Evolutionary conservation across 2,329 filamentous ascomycete species (phyloP).

Genomic region (Fusarium subglutinans): DNA sequence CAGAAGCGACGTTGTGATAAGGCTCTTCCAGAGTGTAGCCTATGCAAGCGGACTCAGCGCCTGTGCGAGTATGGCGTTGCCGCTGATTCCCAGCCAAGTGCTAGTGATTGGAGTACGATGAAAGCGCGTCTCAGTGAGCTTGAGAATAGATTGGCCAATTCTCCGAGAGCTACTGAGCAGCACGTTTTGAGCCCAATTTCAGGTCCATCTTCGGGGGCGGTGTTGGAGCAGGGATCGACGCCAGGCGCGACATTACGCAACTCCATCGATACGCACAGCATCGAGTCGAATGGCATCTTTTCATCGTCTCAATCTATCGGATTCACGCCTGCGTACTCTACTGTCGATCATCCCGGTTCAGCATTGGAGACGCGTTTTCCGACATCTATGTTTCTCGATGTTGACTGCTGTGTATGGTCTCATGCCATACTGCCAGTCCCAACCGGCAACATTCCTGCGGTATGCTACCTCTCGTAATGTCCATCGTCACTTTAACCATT

Average conservation of each 20-base stretch:
- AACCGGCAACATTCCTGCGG: not conserved
- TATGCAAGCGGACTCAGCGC: not conserved
- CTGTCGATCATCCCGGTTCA: fast-evolving
- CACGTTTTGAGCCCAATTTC: not conserved
- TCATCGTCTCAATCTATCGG: not conserved
- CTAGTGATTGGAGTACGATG: not conserved
- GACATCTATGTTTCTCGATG: not conserved
- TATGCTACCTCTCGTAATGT: not conserved
- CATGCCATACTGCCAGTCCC: not conserved
- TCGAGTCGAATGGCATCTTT: not conserved
- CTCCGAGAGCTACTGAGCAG: not conserved
- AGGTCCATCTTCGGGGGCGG: not conserved
- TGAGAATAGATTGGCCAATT: not conserved
- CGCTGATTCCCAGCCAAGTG: not conserved
- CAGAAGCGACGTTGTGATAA: not conserved
- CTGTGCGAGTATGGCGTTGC: not conserved
- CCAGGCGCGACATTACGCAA: not conserved
- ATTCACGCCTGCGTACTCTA: not conserved
- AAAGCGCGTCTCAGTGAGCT: not conserved
- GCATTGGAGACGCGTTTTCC: not conserved
- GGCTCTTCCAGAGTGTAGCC: not conserved
- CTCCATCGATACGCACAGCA: not conserved
- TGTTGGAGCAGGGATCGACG: not conserved
- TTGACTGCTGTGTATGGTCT: not conserved
- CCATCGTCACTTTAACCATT: no score